Percentiles rank a stretch among this genome's conserved stretches.
Conservation (phyloP, 2,329 filamentous ascomycete species). For the Colletotrichum somersetense region DNA sequence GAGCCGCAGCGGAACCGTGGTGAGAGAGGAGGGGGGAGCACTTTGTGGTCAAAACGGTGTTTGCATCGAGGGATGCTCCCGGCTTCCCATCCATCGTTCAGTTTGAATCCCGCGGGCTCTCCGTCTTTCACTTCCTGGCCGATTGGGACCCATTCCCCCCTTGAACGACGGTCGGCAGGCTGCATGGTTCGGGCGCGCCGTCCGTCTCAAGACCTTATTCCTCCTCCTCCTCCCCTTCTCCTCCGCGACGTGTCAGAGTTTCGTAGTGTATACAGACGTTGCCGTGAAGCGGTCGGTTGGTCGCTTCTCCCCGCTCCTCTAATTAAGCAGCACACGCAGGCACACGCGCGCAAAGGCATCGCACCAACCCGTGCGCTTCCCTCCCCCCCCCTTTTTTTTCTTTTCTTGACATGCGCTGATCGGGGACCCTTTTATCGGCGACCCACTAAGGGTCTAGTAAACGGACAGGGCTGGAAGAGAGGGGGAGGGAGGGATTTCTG, state of each 20-base stretch:
- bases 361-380: conserved; percentile 2
- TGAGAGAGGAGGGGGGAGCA: no score
- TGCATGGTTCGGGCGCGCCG: conserved; percentile 35
- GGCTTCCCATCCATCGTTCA: background rate
- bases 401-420: background rate
- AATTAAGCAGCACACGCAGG: background rate
- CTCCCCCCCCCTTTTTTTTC: background rate
- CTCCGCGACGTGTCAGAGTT: conserved; percentile 1
- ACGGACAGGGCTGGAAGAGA: background rate
- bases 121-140: background rate
- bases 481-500: no score
- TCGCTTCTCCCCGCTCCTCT: background rate
- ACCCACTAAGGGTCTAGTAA: background rate
- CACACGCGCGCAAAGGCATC: conserved; percentile 1
- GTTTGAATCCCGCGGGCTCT: conserved; percentile 8
- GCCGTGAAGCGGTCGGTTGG: conserved; percentile 8
- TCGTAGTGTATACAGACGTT: conserved; percentile 6
- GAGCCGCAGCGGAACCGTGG: conserved; percentile 1
- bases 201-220: conserved; percentile 16
- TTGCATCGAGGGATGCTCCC: conserved; percentile 18
- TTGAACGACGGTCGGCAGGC: background rate
- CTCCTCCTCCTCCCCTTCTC: background rate
- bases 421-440: background rate
- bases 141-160: background rate
- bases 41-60: conserved; percentile 18